Base-by-base conservation (phyloP, 2,329 filamentous ascomycete species). In the Phaeophleospora eucalypticola region DNA sequence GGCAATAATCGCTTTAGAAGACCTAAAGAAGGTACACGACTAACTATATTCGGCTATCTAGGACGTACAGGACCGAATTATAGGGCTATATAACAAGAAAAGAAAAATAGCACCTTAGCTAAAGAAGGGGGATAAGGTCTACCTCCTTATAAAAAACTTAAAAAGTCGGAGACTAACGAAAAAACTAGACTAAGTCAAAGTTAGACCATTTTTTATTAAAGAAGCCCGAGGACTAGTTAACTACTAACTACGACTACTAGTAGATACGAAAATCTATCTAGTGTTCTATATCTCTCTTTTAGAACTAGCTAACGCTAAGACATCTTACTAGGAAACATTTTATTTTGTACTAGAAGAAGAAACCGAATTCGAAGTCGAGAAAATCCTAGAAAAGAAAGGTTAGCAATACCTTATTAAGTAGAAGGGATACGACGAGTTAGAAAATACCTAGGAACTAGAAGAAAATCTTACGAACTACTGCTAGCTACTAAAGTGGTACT, bases 31-130 rank as follows among this genome's bases (percentile, higher is more conserved):
- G 4, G 27, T 46, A 36, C 20, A 46, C 17, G 10, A 36, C 24
- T 29, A 29, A 12, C 12, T 29, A 29, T 12, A 29, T 7, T 29
- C 24, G 7, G 24, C 12, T 7, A 29, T 29, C 24, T 29, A 29
- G 19, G 6, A 41, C 3, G 4, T 24, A 24, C 3, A 14, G 3
- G 3, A 41, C 20, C 41, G 29, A 20, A 32, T 43, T 34, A 35
- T 10, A 14, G 17, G 18, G 29, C 4, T 36, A 43, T 38, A 38
- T 10, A 43, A 46, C 18, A 36, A 33, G 18, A 41, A 41, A 41
- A 16, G 36, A 46, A 40, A 46, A 46, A 46, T 46, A 36, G 44
- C 19, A 24, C 37, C 37, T 46, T 46, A 46, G 44, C 44, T 46
- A 33, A 46, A 46, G 35, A 46, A 20, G 27, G 37, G 36, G 16